These are phyloP conservation scores for Picochlorum sp. DNA, from an alignment of 139 green algal species.

Conservation along the genomic window DNA sequence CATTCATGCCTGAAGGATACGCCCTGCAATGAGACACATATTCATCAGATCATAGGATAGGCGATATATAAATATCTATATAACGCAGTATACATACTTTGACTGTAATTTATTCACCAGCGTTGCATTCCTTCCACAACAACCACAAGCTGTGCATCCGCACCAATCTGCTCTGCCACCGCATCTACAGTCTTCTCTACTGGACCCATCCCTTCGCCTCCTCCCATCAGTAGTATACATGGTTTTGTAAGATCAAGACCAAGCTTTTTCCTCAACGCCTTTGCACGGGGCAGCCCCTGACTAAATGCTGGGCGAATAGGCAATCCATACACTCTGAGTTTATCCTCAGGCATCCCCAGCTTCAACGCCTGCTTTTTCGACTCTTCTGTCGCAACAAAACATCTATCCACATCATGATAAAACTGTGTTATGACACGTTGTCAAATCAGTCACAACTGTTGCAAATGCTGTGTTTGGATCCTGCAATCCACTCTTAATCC, in stretches of 20 bases:
- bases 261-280: slow-evolving; percentile 34
- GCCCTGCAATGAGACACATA: background rate
- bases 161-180: slow-evolving; percentile 47
- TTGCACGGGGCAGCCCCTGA: slow-evolving; percentile 40
- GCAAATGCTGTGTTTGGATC: slow-evolving; percentile 72
- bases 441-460: slow-evolving; percentile 95
- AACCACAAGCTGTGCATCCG: slow-evolving; percentile 67
- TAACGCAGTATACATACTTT: slow-evolving; percentile 1
- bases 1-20: slow-evolving; percentile 25
- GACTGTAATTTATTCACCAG: slow-evolving; percentile 55
- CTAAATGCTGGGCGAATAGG: slow-evolving; percentile 90
- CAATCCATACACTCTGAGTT: slow-evolving; percentile 69
- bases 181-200: slow-evolving; percentile 79
- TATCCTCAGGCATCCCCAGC: slow-evolving; percentile 37
- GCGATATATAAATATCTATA: no score
- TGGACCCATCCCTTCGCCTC: slow-evolving; percentile 93
- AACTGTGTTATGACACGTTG: slow-evolving; percentile 97
- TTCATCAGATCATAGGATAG: no score
- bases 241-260: slow-evolving; percentile 44
- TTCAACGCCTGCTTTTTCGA: slow-evolving; percentile 29
- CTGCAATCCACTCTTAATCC: slow-evolving; percentile 34
- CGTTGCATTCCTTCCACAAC: slow-evolving; percentile 88
- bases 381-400: slow-evolving; percentile 76
- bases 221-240: slow-evolving; percentile 71
- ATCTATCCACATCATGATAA: slow-evolving; percentile 57